Evolutionary conservation across 805 yeast genomes (phyloP).

Genomic region (Ogataea neopini): DNA sequence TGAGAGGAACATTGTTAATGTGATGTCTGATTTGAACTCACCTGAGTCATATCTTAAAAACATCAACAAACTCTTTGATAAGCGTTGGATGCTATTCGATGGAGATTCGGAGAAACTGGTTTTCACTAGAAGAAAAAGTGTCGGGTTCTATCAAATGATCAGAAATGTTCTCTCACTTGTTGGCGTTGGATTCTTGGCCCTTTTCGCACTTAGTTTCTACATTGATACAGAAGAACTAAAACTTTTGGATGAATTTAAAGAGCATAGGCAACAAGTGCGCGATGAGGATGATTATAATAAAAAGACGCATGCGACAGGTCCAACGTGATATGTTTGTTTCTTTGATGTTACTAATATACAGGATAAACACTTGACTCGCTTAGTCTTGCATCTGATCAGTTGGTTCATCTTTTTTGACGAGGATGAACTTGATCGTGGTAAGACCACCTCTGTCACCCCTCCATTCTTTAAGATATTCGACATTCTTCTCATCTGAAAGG

Average conservation of each 20-base stretch:
- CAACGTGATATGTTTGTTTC: background rate
- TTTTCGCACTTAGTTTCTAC: constrained; percentile 32
- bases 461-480: constrained; percentile 67
- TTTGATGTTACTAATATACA: background rate
- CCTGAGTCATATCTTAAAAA: constrained; percentile 37
- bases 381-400: background rate
- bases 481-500: constrained; percentile 59
- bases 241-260: constrained; percentile 9
- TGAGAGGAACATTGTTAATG: constrained; percentile 16
- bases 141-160: constrained; percentile 14
- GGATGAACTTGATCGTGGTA: constrained; percentile 55
- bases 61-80: constrained; percentile 44
- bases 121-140: constrained; percentile 37
- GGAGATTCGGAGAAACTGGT: constrained; percentile 44
- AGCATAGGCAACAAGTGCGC: background rate
- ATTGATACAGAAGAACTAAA: constrained; percentile 22
- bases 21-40: constrained; percentile 37
- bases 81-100: constrained; percentile 58
- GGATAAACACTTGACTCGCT: background rate
- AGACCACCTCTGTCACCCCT: constrained; percentile 80
- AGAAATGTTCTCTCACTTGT: constrained; percentile 32
- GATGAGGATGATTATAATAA: background rate
- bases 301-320: background rate
- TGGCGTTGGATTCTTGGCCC: constrained; percentile 30
- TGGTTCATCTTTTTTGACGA: constrained; percentile 31